phyloP scores from a whole-genome alignment of 768 basidiomycete species.

The Leccinum subgranulosum region DNA sequence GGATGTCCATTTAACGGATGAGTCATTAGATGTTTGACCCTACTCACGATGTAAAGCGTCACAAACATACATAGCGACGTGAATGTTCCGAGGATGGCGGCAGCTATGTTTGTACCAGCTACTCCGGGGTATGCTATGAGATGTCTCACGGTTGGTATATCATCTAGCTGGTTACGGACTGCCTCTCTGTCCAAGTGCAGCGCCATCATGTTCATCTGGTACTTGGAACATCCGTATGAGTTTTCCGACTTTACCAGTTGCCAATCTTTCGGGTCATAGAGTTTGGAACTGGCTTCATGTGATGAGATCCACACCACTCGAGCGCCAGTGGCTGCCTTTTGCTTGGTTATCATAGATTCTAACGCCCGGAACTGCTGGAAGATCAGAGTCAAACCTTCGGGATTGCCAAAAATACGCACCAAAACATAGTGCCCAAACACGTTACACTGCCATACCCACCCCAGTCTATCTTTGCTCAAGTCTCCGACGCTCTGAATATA shows the following conservation, averaged over 20 bases:
- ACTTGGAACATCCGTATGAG: constrained; percentile 73
- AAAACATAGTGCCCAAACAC: constrained; percentile 78
- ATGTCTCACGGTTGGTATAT: constrained; percentile 39
- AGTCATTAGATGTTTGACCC: background rate
- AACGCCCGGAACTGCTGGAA: constrained; percentile 57
- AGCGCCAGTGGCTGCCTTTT: constrained; percentile 40
- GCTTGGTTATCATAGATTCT: constrained; percentile 48
- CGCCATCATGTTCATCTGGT: constrained; percentile 69
- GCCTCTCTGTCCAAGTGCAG: constrained; percentile 51
- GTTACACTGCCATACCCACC: constrained; percentile 84
- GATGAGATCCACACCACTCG: constrained; percentile 83
- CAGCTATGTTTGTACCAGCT: constrained; percentile 59
- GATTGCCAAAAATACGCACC: constrained; percentile 41
- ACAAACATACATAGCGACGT: constrained; percentile 47
- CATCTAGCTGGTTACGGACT: constrained; percentile 20
- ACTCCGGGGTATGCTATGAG: constrained; percentile 69
- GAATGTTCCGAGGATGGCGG: constrained; percentile 43
- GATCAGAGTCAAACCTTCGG: constrained; percentile 2
- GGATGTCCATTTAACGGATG: constrained; percentile 2
- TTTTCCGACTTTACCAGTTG: constrained; percentile 59
- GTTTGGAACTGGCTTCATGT: constrained; percentile 52
- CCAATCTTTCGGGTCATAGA: constrained; percentile 65
- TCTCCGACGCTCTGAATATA: constrained; percentile 59
- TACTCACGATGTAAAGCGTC: constrained; percentile 62
- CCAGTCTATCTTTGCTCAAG: constrained; percentile 64